Evolutionary conservation across 2,329 filamentous ascomycete genomes (phyloP).

Genomic region (Cryphonectria parasitica): DNA sequence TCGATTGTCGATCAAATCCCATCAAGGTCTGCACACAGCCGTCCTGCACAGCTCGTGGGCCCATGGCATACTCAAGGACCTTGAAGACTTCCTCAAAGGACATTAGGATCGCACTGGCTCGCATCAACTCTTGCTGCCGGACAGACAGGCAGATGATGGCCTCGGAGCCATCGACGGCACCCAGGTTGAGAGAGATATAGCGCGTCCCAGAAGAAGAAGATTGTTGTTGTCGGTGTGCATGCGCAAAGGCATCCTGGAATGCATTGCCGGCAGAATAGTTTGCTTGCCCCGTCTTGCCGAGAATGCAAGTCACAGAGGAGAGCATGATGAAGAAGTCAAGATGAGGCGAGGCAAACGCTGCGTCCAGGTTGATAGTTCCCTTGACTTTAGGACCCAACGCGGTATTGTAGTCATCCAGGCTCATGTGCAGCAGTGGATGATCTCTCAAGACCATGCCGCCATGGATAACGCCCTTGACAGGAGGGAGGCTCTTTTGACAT

Average conservation of each 20-base stretch:
- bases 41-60: conserved; percentile 29
- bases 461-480: conserved; percentile 48
- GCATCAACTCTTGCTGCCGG: conserved; percentile 13
- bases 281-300: conserved; percentile 42
- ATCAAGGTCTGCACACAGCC: conserved; percentile 30
- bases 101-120: conserved; percentile 19
- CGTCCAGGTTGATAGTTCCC: conserved; percentile 34
- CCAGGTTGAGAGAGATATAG: conserved; percentile 22
- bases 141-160: conserved; percentile 1
- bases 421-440: conserved; percentile 18
- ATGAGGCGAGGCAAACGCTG: conserved; percentile 8
- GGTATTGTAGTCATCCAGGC: conserved; percentile 14
- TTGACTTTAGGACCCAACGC: conserved; percentile 29
- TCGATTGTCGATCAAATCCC: conserved; percentile 32
- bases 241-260: conserved; percentile 38
- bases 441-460: conserved; percentile 45
- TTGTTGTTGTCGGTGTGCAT: not conserved
- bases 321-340: conserved; percentile 47
- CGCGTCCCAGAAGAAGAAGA: conserved; percentile 11
- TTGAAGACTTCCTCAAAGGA: conserved; percentile 33
- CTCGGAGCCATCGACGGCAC: conserved; percentile 19
- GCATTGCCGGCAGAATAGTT: conserved; percentile 46
- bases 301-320: conserved; percentile 43
- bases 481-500: conserved; percentile 32
- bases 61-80: conserved; percentile 33